Base-by-base conservation (phyloP, 208 protist genomes). In the Trypanosoma scelopori region DNA sequence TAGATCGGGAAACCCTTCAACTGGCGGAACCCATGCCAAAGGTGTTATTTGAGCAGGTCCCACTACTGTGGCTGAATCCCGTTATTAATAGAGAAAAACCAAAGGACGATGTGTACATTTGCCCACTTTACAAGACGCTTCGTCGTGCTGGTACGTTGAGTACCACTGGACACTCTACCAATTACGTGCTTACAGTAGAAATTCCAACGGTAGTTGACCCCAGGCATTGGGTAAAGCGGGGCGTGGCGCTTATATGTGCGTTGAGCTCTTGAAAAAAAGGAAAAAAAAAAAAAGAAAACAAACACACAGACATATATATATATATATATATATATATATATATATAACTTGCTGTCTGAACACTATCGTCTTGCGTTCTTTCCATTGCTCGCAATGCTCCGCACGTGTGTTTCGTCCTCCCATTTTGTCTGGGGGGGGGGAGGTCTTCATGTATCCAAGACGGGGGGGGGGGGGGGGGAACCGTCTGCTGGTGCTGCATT, bases 151-250 rank as follows among this genome's bases (percentile, higher is more conserved):
- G 98, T 63, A 97, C 92, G 25, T 76, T 99, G 20, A 98, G 89
- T 66, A 98, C 98, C 1, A 99, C 98, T 15, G 98, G 98, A 1
- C 98, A 99, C 78, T 98, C 95, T 7, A 99, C 98, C 46, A 99
- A 99, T 81, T 99, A 96, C 77, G 93, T 99, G 4, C 74, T 99
- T 13, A 85, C 89, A 5, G 81, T 96, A 16, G 93, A 99, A 68
- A 70, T 99, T n/a, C 97, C 97, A 12, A 93, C 93, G 0, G 70
- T 76, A 4, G 72, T 84, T 60, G 77, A 95, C 45, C 76, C 87
- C 6, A 87, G 85, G 48, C 95, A 98, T 82, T 99, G 98, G 98
- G 86, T 99, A 56, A 95, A 94, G 55, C 84, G 96, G 32, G 98
- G 98, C 69, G 92, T 97, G 20, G 92, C 92, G 20, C 79, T 92